phyloP scores from a whole-genome alignment of 805 yeast species.

The Lipomyces spencermartinsiae region DNA sequence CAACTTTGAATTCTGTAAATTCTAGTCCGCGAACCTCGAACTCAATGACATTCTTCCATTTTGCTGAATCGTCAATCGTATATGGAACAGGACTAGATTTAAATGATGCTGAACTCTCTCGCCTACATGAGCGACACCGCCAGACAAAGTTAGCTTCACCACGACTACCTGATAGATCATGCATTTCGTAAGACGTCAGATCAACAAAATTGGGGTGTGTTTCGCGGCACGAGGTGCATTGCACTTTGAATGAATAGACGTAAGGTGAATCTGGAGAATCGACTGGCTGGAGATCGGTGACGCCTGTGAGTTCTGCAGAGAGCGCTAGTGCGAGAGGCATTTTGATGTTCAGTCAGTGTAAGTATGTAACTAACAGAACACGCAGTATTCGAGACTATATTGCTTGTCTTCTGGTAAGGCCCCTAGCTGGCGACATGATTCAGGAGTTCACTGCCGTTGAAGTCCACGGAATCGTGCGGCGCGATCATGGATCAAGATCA shows the following conservation, averaged over 20 bases:
- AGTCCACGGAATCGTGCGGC: not conserved
- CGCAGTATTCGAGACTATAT: not conserved
- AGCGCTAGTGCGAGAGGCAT: slow-evolving; percentile 37
- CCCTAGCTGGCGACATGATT: too few relatives aligned
- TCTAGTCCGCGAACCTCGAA: slow-evolving; percentile 90
- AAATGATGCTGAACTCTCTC: slow-evolving; percentile 46
- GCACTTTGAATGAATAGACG: slow-evolving; percentile 67
- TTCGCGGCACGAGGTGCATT: slow-evolving; percentile 81
- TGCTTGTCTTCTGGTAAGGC: not conserved
- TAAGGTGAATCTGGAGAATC: slow-evolving; percentile 69
- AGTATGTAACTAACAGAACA: not conserved
- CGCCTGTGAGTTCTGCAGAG: slow-evolving; percentile 59
- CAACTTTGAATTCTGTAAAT: slow-evolving; percentile 68
- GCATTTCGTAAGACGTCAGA: slow-evolving; percentile 35
- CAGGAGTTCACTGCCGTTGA: too few relatives aligned
- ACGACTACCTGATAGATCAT: slow-evolving; percentile 63
- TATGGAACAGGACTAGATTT: slow-evolving; percentile 45
- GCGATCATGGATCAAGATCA: not conserved
- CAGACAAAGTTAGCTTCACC: slow-evolving; percentile 87
- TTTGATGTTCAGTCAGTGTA: not conserved
- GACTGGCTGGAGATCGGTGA: slow-evolving; percentile 61
- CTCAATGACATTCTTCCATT: slow-evolving; percentile 59
- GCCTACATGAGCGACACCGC: slow-evolving; percentile 70
- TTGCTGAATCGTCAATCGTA: slow-evolving; percentile 51
- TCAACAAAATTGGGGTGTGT: slow-evolving; percentile 60